Conservation (phyloP, 139 green algal species). For the Chlorella ohadii region DNA sequence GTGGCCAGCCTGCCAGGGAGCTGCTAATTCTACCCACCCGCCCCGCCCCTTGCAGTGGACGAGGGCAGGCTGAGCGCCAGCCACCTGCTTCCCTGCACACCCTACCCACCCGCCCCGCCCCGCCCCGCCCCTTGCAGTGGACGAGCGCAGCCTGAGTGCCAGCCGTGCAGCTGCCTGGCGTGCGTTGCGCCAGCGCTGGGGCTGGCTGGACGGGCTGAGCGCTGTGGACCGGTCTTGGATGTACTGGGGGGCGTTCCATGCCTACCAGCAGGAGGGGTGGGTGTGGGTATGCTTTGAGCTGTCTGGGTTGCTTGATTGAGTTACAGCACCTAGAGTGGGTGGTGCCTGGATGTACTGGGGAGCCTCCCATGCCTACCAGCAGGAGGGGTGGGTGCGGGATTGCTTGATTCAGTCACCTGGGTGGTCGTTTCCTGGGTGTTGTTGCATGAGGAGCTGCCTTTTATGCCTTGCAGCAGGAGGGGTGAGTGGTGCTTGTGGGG, state of each 20-base stretch:
- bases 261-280: constrained; percentile 37
- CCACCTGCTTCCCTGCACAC: too few relatives aligned
- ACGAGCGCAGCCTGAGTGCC: not conserved
- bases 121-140: not conserved
- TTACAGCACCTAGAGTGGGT: too few relatives aligned
- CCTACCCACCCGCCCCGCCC: not conserved
- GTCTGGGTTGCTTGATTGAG: too few relatives aligned
- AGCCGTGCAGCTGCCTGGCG: not conserved
- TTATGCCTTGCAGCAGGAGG: constrained; percentile 34
- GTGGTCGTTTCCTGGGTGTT: too few relatives aligned
- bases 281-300: too few relatives aligned
- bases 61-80: not conserved
- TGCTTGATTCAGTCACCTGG: too few relatives aligned
- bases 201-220: constrained; percentile 43
- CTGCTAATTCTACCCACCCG: too few relatives aligned
- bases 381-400: constrained; percentile 25
- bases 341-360: constrained; percentile 75
- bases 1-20: too few relatives aligned
- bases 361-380: constrained; percentile 45
- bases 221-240: constrained; percentile 61
- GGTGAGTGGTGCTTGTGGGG: too few relatives aligned
- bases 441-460: constrained; percentile 66
- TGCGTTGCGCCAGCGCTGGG: not conserved
- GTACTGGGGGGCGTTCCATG: constrained; percentile 60
- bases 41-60: constrained; percentile 5